Conservation (phyloP, 495 filamentous ascomycete species). For the Talaromyces trachyspermus region DNA sequence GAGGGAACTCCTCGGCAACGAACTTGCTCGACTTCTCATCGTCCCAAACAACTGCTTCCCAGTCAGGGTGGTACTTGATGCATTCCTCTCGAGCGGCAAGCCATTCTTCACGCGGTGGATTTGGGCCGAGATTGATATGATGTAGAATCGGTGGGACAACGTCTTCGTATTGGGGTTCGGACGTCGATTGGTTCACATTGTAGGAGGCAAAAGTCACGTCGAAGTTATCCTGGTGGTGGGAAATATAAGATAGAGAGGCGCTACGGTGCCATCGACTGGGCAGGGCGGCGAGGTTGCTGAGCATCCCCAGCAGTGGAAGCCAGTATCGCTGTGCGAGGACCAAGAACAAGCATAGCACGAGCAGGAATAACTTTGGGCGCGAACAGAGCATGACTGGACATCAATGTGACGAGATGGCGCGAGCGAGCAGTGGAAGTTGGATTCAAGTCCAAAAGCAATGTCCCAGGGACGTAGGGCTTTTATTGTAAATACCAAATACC, state of each 20-base stretch:
- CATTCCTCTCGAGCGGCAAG: constrained; percentile 24
- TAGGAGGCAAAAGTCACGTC: constrained; percentile 35
- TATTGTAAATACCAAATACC: no score
- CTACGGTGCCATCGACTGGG: constrained; percentile 20
- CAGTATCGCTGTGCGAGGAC: constrained; percentile 1
- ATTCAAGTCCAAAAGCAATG: no score
- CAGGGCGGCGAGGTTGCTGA: constrained; percentile 21
- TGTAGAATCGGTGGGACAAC: constrained; percentile 29
- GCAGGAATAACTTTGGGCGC: not conserved
- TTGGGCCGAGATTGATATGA: constrained; percentile 28
- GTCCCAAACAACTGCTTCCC: constrained; percentile 51
- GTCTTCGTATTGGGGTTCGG: constrained; percentile 19
- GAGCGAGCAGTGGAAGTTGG: no score
- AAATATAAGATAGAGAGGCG: constrained; percentile 20
- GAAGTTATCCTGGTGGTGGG: constrained; percentile 22
- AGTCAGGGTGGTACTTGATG: constrained; percentile 27
- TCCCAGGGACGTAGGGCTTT: no score
- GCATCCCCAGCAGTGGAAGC: not conserved
- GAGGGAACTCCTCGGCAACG: constrained; percentile 52
- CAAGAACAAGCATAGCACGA: not conserved
- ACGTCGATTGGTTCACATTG: constrained; percentile 18
- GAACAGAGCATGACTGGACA: not conserved
- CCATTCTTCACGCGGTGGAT: constrained; percentile 21
- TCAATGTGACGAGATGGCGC: no score
- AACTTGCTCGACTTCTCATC: constrained; percentile 51